Percentiles rank a stretch among this genome's conserved stretches.
phyloP scores from a whole-genome alignment of 2,329 filamentous ascomycete genomes.

The Pseudocercospora crystallina region DNA sequence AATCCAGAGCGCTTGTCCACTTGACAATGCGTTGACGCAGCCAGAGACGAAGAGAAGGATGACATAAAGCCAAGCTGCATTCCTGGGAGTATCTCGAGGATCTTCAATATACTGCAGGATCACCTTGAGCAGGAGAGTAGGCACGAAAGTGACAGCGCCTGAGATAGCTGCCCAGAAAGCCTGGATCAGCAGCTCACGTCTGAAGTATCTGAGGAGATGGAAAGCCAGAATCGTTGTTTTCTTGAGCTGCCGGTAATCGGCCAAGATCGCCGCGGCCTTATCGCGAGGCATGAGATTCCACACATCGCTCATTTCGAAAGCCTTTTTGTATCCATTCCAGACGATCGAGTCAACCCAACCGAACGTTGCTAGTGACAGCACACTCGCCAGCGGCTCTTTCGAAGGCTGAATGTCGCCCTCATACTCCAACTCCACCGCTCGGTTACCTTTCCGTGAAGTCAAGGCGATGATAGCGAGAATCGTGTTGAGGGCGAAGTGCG shows the following conservation, averaged over 20 bases:
- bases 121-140: conserved; percentile 83
- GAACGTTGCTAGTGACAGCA: conserved; percentile 86
- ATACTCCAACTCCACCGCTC: conserved; percentile 81
- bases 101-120: conserved; percentile 94
- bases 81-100: conserved; percentile 70
- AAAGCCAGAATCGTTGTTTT: conserved; percentile 76
- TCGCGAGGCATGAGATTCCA: conserved; percentile 90
- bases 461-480: conserved; percentile 74
- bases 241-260: conserved; percentile 80
- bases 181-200: conserved; percentile 70
- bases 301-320: conserved; percentile 78
- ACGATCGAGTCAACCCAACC: conserved; percentile 88
- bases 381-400: conserved; percentile 79
- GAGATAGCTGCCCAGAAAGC: conserved; percentile 76
- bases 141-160: conserved; percentile 83
- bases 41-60: conserved; percentile 84
- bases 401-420: conserved; percentile 87
- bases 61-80: conserved; percentile 94
- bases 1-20: conserved; percentile 87
- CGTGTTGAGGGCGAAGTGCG: conserved; percentile 72
- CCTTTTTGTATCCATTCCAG: conserved; percentile 81
- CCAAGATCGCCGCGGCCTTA: conserved; percentile 77
- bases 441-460: conserved; percentile 87
- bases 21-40: conserved; percentile 74
- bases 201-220: conserved; percentile 84